A percentile compares a stretch with the other conserved stretches of the same genome.
phyloP scores from a whole-genome alignment of 1,284 basidiomycete genomes.

The Puccinia hordei region DNA sequence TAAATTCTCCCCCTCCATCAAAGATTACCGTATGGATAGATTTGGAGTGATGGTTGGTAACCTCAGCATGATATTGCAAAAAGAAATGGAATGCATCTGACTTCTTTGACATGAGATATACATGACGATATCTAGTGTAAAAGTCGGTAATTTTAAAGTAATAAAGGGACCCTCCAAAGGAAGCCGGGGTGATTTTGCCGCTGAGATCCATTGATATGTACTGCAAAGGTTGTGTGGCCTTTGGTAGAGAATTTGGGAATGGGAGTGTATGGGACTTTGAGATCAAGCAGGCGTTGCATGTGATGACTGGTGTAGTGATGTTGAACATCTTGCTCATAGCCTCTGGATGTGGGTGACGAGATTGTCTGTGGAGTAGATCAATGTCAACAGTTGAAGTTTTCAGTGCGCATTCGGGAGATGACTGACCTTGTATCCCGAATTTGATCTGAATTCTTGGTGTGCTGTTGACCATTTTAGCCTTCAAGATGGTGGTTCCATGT shows the following conservation, averaged over 20 bases:
- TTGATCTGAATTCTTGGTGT: neutral
- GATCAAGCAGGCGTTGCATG: neutral
- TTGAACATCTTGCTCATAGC: neutral
- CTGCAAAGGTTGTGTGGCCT: neutral
- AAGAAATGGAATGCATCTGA: neutral
- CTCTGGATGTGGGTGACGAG: neutral
- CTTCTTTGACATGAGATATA: neutral
- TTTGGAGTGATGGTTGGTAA: neutral
- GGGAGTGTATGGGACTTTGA: conserved; percentile 13
- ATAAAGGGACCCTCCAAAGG: neutral
- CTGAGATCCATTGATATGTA: conserved; percentile 23
- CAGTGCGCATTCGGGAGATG: neutral
- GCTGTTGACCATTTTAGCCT: neutral
- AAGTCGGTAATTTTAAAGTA: conserved; percentile 37
- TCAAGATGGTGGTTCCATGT: neutral
- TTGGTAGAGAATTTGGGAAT: neutral
- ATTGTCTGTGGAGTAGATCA: neutral
- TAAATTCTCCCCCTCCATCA: conserved; percentile 19
- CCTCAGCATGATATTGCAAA: neutral
- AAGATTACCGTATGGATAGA: neutral
- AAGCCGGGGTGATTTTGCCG: conserved; percentile 29
- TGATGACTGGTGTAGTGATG: neutral
- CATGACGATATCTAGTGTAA: neutral
- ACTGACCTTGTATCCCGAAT: neutral
- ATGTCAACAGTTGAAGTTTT: neutral